phyloP scores from a whole-genome alignment of 305 asterid species.

The Coffea humblotiana region DNA sequence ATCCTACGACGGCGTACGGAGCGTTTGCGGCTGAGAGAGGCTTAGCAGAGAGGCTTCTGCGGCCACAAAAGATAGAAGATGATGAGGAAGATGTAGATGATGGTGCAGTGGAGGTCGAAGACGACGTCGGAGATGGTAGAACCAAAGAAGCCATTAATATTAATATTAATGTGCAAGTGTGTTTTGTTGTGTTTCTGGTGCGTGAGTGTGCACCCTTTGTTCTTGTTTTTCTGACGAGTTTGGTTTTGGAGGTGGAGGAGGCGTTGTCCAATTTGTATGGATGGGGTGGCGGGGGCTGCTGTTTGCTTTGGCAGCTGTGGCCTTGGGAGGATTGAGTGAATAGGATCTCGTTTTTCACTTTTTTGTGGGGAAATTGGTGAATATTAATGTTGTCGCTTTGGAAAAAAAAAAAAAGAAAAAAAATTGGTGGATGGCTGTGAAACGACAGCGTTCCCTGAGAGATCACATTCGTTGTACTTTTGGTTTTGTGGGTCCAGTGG shows the following conservation, averaged over 20 bases:
- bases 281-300: not conserved
- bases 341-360: too few species aligned
- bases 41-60: constrained; percentile 24
- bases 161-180: too few species aligned
- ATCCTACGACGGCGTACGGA: constrained; percentile 44
- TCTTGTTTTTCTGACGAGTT: too few species aligned
- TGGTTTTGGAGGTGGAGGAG: too few species aligned
- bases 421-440: not conserved
- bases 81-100: constrained; percentile 26
- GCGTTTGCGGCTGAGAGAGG: constrained; percentile 33
- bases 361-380: not conserved
- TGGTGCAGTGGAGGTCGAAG: constrained; percentile 14
- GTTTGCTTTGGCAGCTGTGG: not conserved
- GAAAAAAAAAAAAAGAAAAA: too few species aligned
- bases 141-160: constrained; percentile 26
- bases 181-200: not conserved
- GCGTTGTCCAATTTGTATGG: not conserved
- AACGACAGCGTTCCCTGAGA: constrained; percentile 8
- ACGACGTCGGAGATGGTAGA: constrained; percentile 17
- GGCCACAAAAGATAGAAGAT: constrained; percentile 37
- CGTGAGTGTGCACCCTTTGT: too few species aligned
- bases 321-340: too few species aligned
- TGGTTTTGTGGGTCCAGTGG: not conserved
- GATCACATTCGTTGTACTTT: not conserved
- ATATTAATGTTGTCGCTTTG: too few species aligned